A percentile compares a stretch with the other conserved stretches of the same genome.
Evolutionary conservation across 2,329 filamentous ascomycete genomes (phyloP).

Genomic region (Nannizzia gypsea): DNA sequence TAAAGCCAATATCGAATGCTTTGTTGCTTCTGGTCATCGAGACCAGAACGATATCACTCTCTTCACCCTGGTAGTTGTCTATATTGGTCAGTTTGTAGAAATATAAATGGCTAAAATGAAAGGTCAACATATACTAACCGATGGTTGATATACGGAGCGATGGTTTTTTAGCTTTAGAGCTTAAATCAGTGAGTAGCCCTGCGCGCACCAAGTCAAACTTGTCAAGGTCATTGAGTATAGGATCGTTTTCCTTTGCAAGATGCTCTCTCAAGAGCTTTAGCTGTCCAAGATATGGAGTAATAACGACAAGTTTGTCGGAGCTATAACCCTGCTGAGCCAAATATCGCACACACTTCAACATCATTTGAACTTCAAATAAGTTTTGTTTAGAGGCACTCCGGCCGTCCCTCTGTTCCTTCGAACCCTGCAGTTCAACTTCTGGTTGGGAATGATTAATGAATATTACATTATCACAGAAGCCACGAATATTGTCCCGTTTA

Average conservation of each 20-base stretch:
- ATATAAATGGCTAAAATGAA: background rate
- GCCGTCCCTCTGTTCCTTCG: slow-evolving; percentile 42
- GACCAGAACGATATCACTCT: slow-evolving; percentile 58
- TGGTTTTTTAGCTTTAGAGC: slow-evolving; percentile 41
- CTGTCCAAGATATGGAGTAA: slow-evolving; percentile 51
- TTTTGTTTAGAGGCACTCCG: slow-evolving; percentile 50
- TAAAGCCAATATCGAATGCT: slow-evolving; percentile 56
- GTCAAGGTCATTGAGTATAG: slow-evolving; percentile 57
- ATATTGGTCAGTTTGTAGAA: slow-evolving; percentile 6
- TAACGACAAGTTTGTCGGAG: slow-evolving; percentile 51
- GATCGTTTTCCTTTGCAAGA: slow-evolving; percentile 48
- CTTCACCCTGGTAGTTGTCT: slow-evolving; percentile 73
- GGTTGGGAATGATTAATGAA: slow-evolving; percentile 53
- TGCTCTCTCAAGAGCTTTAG: slow-evolving; percentile 39
- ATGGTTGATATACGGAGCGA: slow-evolving; percentile 56
- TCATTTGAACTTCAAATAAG: slow-evolving; percentile 52
- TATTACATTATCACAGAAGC: slow-evolving; percentile 48
- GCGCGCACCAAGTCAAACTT: slow-evolving; percentile 50
- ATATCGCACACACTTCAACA: slow-evolving; percentile 53
- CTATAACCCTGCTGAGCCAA: slow-evolving; percentile 60
- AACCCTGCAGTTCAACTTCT: slow-evolving; percentile 37
- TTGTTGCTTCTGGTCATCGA: slow-evolving; percentile 57
- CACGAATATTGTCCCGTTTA: slow-evolving; percentile 39
- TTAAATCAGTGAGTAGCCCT: slow-evolving; percentile 46
- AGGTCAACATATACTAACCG: slow-evolving; percentile 36